Percentiles rank a stretch among this genome's conserved stretches.
These are phyloP conservation scores for Leucoagaricus sp. DNA, from an alignment of 1,284 basidiomycete species.

Conservation along the genomic window DNA sequence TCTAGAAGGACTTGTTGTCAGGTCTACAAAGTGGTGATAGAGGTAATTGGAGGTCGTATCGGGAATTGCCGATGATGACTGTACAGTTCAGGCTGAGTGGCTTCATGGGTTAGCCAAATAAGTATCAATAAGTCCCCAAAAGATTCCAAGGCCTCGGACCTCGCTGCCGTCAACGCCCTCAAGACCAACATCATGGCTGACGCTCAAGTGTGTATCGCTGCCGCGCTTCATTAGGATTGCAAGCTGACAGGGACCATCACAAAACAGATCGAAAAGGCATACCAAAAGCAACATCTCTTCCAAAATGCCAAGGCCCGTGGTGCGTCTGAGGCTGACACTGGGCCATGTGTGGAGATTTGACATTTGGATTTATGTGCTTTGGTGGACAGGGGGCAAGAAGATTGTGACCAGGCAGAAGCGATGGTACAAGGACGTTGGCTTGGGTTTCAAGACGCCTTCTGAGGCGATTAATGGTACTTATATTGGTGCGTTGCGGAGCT, in stretches of 20 bases:
- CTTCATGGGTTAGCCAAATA: slow-evolving; percentile 39
- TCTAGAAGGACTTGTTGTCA: background rate
- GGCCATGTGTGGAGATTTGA: slow-evolving; percentile 11
- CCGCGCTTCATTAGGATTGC: background rate
- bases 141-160: slow-evolving; percentile 27
- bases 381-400: slow-evolving; percentile 67
- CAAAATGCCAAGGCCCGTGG: slow-evolving; percentile 95
- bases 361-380: slow-evolving; percentile 19
- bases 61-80: slow-evolving; percentile 44
- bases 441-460: slow-evolving; percentile 95
- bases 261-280: slow-evolving; percentile 86
- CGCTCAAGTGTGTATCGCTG: slow-evolving; percentile 48
- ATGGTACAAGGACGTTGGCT: slow-evolving; percentile 99
- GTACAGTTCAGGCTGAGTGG: slow-evolving; percentile 51
- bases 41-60: slow-evolving; percentile 15
- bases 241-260: slow-evolving; percentile 5
- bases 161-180: slow-evolving; percentile 38
- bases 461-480: slow-evolving; percentile 98
- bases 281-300: slow-evolving; percentile 98
- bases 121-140: slow-evolving; percentile 38
- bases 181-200: slow-evolving; percentile 62
- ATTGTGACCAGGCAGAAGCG: slow-evolving; percentile 92
- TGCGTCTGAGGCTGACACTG: slow-evolving; percentile 43
- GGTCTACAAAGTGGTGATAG: background rate
- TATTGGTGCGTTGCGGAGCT: slow-evolving; percentile 68